A percentile compares a stretch with the other conserved stretches of the same genome.
Conservation (phyloP, 1,139 yeast species). For the Lodderomyces pseudojiufengensis region DNA sequence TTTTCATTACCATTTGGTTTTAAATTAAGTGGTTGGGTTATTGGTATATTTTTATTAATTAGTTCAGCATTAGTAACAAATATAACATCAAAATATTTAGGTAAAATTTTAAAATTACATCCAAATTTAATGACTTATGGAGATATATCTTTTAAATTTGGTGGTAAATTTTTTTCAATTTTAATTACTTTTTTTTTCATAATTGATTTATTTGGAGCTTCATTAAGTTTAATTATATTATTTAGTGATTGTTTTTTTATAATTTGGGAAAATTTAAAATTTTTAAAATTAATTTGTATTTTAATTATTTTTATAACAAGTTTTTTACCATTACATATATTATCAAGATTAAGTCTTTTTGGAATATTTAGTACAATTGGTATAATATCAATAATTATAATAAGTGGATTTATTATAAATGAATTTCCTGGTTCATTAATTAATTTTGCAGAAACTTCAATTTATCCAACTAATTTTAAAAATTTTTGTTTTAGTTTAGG, state of each 20-base stretch:
- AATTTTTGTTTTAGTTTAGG: conserved; percentile 64
- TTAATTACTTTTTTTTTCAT: conserved; percentile 70
- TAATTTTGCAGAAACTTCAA: conserved; percentile 44
- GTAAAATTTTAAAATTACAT: conserved; percentile 27
- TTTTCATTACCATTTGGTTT: conserved; percentile 81
- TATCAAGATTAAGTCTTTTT: conserved; percentile 67
- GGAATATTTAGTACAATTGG: conserved; percentile 73
- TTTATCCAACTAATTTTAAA: conserved; percentile 51
- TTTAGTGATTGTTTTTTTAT: conserved; percentile 83
- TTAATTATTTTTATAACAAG: conserved; percentile 55
- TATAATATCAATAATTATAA: conserved; percentile 53
- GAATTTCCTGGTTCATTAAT: conserved; percentile 66
- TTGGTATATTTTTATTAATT: conserved; percentile 54
- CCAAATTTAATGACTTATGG: conserved; percentile 37
- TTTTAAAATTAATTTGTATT: conserved; percentile 51
- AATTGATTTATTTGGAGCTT: conserved; percentile 74
- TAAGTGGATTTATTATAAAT: conserved; percentile 59
- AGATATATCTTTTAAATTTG: conserved; percentile 44
- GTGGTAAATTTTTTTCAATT: conserved; percentile 46
- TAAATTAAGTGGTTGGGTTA: conserved; percentile 73
- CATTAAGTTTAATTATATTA: conserved; percentile 69
- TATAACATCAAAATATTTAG: conserved; percentile 59
- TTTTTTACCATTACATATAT: conserved; percentile 66
- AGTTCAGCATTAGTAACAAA: conserved; percentile 61
- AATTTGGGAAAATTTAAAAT: conserved; percentile 49